These are phyloP conservation scores for Colletotrichum destructivum DNA, from an alignment of 2,329 filamentous ascomycete species.

Conservation along the genomic window DNA sequence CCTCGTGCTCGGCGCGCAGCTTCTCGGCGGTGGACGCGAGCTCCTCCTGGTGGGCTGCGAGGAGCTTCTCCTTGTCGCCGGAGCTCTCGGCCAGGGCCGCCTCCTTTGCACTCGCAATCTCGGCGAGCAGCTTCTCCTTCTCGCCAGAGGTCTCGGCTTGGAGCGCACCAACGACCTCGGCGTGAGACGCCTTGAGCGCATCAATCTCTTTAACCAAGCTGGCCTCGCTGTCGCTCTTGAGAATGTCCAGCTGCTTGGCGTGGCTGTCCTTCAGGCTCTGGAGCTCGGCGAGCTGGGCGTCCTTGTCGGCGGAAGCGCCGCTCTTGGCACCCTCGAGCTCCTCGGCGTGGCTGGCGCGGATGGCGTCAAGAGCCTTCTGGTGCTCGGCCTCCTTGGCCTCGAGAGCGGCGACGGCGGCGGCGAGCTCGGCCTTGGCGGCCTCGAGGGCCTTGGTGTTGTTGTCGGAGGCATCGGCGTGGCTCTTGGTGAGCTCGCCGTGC, in stretches of 20 bases:
- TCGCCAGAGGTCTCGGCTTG: conserved; percentile 58
- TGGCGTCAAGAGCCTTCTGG: conserved; percentile 67
- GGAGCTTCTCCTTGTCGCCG: conserved; percentile 55
- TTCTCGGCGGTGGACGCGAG: conserved; percentile 51
- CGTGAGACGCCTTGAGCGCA: conserved; percentile 61
- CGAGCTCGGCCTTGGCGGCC: conserved; percentile 60
- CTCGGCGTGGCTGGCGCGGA: conserved; percentile 71
- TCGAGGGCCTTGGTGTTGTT: conserved; percentile 60
- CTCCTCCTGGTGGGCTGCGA: conserved; percentile 51
- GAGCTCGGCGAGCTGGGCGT: conserved; percentile 65
- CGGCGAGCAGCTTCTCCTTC: conserved; percentile 53
- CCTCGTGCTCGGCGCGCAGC: conserved; percentile 49
- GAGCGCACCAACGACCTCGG: conserved; percentile 58
- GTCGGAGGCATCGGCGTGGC: conserved; percentile 53
- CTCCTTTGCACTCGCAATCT: conserved; percentile 57
- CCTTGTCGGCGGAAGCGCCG: conserved; percentile 63
- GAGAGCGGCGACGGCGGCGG: conserved; percentile 61
- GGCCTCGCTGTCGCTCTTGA: conserved; percentile 60
- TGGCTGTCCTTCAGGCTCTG: conserved; percentile 70
- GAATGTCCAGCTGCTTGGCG: conserved; percentile 62
- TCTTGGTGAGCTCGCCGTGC: conserved; percentile 50
- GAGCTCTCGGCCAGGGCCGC: conserved; percentile 58
- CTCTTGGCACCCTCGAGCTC: conserved; percentile 71
- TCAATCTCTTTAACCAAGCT: conserved; percentile 58
- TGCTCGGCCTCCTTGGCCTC: conserved; percentile 68